Evolutionary conservation across 208 protist species (phyloP), one percentile per base, ranked within the genome.

Genomic region (Crithidia bombi): DNA sequence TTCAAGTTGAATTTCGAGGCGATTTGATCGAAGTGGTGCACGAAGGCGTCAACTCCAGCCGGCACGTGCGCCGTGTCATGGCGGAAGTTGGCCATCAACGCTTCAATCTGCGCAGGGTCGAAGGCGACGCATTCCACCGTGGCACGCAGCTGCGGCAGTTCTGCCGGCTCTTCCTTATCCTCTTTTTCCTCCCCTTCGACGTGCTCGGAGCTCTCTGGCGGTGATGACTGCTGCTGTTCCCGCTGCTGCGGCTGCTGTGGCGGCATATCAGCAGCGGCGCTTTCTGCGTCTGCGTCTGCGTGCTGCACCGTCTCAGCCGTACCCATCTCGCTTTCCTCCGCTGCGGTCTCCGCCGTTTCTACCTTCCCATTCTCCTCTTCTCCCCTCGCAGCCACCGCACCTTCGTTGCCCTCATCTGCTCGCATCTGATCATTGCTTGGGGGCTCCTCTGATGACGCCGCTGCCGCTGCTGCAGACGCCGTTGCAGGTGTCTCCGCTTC

Each of bases 41-140:
- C 70, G 46, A 82, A 90, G 79, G 12, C n/a, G 17, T n/a, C 51
- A n/a, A 90, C 75, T 28, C 83, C 85, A 23, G 57, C 28, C 11
- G 87, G 83, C 49, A 75, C 81, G 52, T 69, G 56, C 1, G 59
- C 56, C n/a, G 32, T 65, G 26, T 79, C 73, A 47, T 79, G 43
- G 36, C 75, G 78, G 49, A 69, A 80, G 56, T 68, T 66, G 33
- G 62, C 5, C 74, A 93, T 84, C 73, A 73, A 85, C 44, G 58
- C 44, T 21, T 43, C 43, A 46, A 78, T 79, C 6, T 72, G 56
- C 12, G 64, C 57, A 3, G 71, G 44, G 59, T 85, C 81, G 61
- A 78, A 93, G 7, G 79, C 67, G 50, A 89, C 49, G 51, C 69
- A 75, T 14, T 64, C 65, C 17, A 38, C 35, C 6, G 65, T 72